Conservation (phyloP, 305 asterid species). For the Rubia balearica region DNA sequence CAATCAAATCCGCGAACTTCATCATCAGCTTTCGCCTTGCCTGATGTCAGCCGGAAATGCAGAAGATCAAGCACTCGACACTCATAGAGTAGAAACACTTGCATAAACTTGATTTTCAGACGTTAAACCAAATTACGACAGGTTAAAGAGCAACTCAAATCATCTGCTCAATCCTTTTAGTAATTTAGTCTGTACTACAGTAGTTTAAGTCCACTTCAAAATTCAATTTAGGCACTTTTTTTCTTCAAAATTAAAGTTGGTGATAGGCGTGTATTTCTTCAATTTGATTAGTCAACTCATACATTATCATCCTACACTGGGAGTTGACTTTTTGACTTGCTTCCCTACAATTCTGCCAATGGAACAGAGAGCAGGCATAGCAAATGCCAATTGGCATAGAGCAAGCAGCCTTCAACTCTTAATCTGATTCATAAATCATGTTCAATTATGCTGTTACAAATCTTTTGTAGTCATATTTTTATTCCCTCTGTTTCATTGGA, state of each 20-base stretch:
- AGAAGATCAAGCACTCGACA: background rate
- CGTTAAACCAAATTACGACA: background rate
- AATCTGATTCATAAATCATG: too few relatives aligned
- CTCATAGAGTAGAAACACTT: too few relatives aligned
- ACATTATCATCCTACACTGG: background rate
- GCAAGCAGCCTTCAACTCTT: too few relatives aligned
- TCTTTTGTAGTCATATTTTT: too few relatives aligned
- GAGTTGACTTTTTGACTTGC: background rate
- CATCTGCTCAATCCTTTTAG: too few relatives aligned
- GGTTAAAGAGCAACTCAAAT: too few relatives aligned
- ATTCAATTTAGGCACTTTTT: too few relatives aligned
- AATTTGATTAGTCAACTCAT: slow-evolving; percentile 1
- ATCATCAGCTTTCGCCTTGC: slow-evolving; percentile 31
- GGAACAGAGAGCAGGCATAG: background rate
- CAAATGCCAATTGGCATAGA: background rate
- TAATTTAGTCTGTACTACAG: too few relatives aligned
- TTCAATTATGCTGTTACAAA: too few relatives aligned
- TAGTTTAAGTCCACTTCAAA: too few relatives aligned
- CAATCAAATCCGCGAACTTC: slow-evolving; percentile 35
- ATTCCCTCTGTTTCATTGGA: too few relatives aligned
- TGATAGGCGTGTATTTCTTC: background rate
- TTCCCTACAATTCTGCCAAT: background rate
- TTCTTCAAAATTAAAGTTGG: background rate
- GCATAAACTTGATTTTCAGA: background rate
- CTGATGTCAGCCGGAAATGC: slow-evolving; percentile 11